Evolutionary conservation across 2,329 filamentous ascomycete species (phyloP).

Genomic region (Ceratocystis cacaofunesta): DNA sequence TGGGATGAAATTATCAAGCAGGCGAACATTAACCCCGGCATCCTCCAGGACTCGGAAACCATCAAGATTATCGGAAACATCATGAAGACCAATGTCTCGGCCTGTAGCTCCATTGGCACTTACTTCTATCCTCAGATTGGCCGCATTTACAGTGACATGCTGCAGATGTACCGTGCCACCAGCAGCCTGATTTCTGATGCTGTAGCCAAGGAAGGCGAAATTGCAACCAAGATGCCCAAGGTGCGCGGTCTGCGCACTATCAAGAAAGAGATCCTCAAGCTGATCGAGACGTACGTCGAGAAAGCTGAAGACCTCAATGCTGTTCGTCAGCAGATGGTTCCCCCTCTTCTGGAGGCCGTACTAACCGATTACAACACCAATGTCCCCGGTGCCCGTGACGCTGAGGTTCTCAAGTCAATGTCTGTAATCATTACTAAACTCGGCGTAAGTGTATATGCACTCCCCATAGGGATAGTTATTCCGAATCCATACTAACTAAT

Average conservation of each 20-base stretch:
- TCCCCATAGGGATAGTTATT: constrained; percentile 17
- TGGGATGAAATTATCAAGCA: constrained; percentile 91
- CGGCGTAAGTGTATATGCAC: constrained; percentile 50
- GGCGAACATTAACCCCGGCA: constrained; percentile 70
- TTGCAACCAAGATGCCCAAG: constrained; percentile 95
- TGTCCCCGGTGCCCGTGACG: constrained; percentile 85
- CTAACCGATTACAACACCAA: constrained; percentile 95
- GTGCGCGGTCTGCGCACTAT: constrained; percentile 90
- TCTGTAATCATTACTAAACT: constrained; percentile 94
- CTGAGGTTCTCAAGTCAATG: constrained; percentile 94
- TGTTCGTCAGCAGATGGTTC: constrained; percentile 85
- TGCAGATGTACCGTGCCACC: constrained; percentile 97
- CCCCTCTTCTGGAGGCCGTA: constrained; percentile 86
- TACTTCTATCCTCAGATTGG: constrained; percentile 99
- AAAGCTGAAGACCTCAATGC: constrained; percentile 93
- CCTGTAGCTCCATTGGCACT: constrained; percentile 85
- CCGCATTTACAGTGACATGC: constrained; percentile 94
- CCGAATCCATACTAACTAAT: constrained; percentile 23
- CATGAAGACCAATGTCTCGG: constrained; percentile 99
- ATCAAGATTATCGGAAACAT: constrained; percentile 99
- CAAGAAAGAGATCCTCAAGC: constrained; percentile 98
- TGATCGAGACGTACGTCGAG: constrained; percentile 95
- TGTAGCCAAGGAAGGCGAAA: constrained; percentile 48
- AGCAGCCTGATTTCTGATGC: constrained; percentile 90
- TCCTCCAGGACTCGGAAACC: constrained; percentile 80